phyloP scores from a whole-genome alignment of 2,329 filamentous ascomycete species.

The Hortaea werneckii region DNA sequence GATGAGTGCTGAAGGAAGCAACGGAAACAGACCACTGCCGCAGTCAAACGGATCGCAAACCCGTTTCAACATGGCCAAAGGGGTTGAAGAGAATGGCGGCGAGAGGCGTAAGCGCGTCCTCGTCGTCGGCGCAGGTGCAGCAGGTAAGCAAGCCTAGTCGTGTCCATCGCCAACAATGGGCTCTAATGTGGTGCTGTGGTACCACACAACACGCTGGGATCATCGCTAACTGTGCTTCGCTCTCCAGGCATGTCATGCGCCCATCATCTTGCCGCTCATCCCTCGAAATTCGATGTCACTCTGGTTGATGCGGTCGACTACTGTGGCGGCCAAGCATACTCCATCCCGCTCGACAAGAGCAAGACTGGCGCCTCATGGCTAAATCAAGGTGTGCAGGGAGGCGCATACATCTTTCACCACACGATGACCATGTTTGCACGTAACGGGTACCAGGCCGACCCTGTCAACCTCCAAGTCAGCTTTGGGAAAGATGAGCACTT shows the following conservation, averaged over 20 bases:
- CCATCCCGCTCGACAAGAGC: slow-evolving; percentile 45
- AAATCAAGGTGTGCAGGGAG: slow-evolving; percentile 55
- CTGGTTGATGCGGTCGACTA: slow-evolving; percentile 50
- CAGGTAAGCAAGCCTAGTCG: slow-evolving; percentile 34
- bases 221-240: background rate
- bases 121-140: slow-evolving; percentile 53
- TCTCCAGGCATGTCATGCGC: slow-evolving; percentile 50
- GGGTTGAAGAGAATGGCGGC: slow-evolving; percentile 18
- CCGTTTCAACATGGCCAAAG: slow-evolving; percentile 27
- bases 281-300: slow-evolving; percentile 55
- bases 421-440: slow-evolving; percentile 55
- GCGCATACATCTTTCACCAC: slow-evolving; percentile 56
- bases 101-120: slow-evolving; percentile 42
- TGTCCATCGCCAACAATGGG: background rate
- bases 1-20: slow-evolving; percentile 9
- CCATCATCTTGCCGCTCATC: slow-evolving; percentile 55
- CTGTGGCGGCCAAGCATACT: slow-evolving; percentile 52
- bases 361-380: slow-evolving; percentile 50
- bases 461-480: slow-evolving; percentile 51
- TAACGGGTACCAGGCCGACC: slow-evolving; percentile 46
- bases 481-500: slow-evolving; percentile 55
- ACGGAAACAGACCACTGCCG: slow-evolving; percentile 16
- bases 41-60: slow-evolving; percentile 22
- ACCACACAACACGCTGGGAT: background rate
- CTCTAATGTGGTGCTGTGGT: background rate